These are phyloP conservation scores for Tylopilus sp. DNA, from an alignment of 768 basidiomycete genomes.

Conservation along the genomic window DNA sequence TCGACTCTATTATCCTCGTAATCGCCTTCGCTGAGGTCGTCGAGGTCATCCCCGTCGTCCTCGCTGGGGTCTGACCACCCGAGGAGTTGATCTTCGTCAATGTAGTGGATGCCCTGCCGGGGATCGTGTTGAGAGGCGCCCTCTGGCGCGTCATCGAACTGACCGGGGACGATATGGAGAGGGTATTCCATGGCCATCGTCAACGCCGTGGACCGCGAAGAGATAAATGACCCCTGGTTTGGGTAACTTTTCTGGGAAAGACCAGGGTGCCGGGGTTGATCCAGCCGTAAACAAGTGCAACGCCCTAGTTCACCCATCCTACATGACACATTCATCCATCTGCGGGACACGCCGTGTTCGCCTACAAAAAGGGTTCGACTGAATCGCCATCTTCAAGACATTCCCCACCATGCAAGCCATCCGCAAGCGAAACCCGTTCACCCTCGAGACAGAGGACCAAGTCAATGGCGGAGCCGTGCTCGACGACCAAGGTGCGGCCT, in stretches of 20 bases:
- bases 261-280: not conserved
- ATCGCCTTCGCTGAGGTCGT: constrained; percentile 42
- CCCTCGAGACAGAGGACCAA: constrained; percentile 30
- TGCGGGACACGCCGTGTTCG: not conserved
- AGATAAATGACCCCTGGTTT: constrained; percentile 15
- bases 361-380: constrained; percentile 7
- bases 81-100: constrained; percentile 39
- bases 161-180: constrained; percentile 42
- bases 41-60: constrained; percentile 19
- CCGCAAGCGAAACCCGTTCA: constrained; percentile 47
- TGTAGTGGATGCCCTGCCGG: constrained; percentile 37
- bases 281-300: constrained; percentile 1
- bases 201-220: constrained; percentile 4
- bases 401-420: constrained; percentile 28
- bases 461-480: constrained; percentile 34
- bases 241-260: too few relatives aligned
- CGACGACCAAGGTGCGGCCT: constrained; percentile 49
- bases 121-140: constrained; percentile 14
- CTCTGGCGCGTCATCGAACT: constrained; percentile 60
- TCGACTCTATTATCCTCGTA: constrained; percentile 64
- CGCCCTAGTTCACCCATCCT: not conserved
- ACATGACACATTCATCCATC: not conserved
- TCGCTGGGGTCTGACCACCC: constrained; percentile 30
- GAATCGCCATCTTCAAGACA: not conserved
- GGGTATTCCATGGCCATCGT: constrained; percentile 19